Base-by-base conservation (phyloP, 495 filamentous ascomycete species). In the Penicillium fimorum region DNA sequence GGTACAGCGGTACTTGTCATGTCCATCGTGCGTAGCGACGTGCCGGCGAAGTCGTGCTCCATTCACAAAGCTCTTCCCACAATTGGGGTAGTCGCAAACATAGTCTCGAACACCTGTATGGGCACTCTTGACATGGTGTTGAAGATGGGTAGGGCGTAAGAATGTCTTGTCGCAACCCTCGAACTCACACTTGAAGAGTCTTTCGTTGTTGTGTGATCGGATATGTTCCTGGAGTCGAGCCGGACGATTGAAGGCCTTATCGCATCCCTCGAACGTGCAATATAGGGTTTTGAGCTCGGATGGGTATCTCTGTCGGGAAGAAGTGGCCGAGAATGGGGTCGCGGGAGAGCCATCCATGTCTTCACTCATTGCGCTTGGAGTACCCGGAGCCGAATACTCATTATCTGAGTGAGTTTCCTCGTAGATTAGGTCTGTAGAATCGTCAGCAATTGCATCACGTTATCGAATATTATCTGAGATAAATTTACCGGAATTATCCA, bases 201-300 rank as follows among this genome's bases (percentile, higher is more conserved):
- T 82, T 60, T 92, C 89, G 59, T 89, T 88, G 41, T 83, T 90
- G 67, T 96, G 92, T 3, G 87, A 88, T 42, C 88, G 77, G 3
- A 91, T 63, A 64, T 96, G 92, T 43, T 88, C 82, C n/a, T 84
- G 77, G 2, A 96, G 80, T 33, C 88, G 82, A n/a, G 82, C 84
- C 2, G 89, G 91, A 1, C 92, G 85, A 69, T 94, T 93, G 82
- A 92, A 96, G n/a, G 85, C 82, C 71, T 91, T 92, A 24, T 70
- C 66, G 66, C 92, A 96, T 37, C 79, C 83, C 17, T 84, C 78
- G 60, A 82, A 82, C 4, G 83, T 79, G 71, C 92, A 96, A 40
- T 68, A 71, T 61, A 87, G 84, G 20, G 81, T 90, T 73, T 93
- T 94, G 47, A 83, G 76, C 54, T 90, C 83, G 4, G 86, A 89